Base-by-base conservation (phyloP, 1,139 yeast genomes). In the Saccharomyces hybrid region DNA sequence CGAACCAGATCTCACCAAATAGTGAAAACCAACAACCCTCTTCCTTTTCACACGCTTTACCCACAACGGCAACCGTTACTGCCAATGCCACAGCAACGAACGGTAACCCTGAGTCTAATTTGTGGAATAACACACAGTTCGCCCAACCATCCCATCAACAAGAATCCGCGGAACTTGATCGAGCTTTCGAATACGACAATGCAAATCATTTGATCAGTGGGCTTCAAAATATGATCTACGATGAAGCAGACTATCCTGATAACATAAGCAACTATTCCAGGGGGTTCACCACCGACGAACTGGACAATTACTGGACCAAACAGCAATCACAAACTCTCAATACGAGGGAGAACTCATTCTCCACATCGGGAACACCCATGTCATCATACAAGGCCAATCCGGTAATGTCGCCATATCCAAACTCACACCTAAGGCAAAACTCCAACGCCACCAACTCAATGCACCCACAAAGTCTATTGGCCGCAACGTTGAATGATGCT, bases 151-250 rank as follows among this genome's bases (percentile, higher is more conserved):
- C 51, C 8, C 34, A 28, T 16, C n/a, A 42, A 47, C 8, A 54
- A 54, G n/a, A 23, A 48, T 16, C 47, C 16, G 11, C 47, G 9
- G 58, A 55, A 27, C 19, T 52, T 3, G 61, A 62, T 25, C 63
- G 59, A 47, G 56, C 59, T 6, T 58, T 65, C 46, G 71, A 64
- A 34, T 66, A 67, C 49, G 70, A 65, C 29, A 60, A 63, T 55
- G 59, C 68, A 5, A 62, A 62, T 47, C 71, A 68, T 55, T 50
- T 68, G 32, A 61, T 68, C 23, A 65, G 68, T 14, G 70, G 71
- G 3, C 55, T 68, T 26, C 66, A 67, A 58, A 65, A 66, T 56
- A 66, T 68, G 63, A 67, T 68, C 16, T 62, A 60, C 50, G 68
- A 67, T 41, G 71, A 67, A 48, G 57, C 62, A 1, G 70, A 66